These are phyloP conservation scores for Aegilops bicornis DNA, from an alignment of 176 grass and related monocot species.

Conservation along the genomic window DNA sequence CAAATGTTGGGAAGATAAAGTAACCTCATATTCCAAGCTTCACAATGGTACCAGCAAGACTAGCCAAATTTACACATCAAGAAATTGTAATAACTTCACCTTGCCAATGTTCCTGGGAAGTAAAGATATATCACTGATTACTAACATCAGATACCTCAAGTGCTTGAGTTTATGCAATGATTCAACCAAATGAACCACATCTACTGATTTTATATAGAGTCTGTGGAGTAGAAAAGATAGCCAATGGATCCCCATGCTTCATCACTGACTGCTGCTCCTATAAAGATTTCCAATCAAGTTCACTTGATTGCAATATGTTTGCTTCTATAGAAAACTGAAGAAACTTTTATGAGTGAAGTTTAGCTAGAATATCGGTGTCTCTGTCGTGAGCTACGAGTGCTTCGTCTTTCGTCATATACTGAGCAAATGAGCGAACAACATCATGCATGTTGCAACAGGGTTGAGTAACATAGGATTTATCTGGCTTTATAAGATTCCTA, in stretches of 20 bases:
- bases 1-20: too few relatives aligned
- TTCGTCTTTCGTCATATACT: neutral
- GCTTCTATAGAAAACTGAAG: too few relatives aligned
- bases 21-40: too few relatives aligned
- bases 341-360: too few relatives aligned
- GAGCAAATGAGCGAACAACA: too few relatives aligned
- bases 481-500: slow-evolving; percentile 35
- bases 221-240: neutral
- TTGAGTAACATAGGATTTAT: accelerated
- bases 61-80: neutral
- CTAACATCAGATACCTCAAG: slow-evolving; percentile 16
- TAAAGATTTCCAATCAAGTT: too few relatives aligned
- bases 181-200: neutral
- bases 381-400: neutral
- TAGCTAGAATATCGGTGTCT: neutral
- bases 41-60: too few relatives aligned
- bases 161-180: slow-evolving; percentile 32
- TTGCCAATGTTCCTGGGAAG: neutral
- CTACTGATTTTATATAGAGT: neutral
- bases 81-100: slow-evolving; percentile 24
- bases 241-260: neutral
- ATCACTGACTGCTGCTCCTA: too few relatives aligned
- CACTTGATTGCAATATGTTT: too few relatives aligned
- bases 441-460: neutral
- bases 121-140: neutral